Conservation (phyloP, 805 yeast genomes). For the Candida boidinii region DNA sequence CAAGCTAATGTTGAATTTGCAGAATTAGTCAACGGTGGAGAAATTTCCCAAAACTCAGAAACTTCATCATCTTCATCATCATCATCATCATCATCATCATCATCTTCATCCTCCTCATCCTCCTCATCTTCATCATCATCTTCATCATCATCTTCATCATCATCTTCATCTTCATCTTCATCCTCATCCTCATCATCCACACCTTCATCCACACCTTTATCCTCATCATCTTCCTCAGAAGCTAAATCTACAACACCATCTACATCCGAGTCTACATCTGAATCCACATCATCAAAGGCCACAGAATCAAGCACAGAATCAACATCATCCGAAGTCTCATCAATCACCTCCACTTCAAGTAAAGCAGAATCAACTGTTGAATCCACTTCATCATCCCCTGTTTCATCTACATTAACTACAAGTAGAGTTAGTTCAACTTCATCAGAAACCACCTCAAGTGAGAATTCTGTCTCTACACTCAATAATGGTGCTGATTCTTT, state of each 20-base stretch:
- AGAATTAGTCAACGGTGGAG: conserved; percentile 24
- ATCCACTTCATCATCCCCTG: neutral
- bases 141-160: conserved; percentile 3
- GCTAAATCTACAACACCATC: too few relatives aligned
- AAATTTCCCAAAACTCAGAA: conserved; percentile 3
- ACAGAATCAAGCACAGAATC: too few relatives aligned
- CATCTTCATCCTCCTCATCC: conserved; percentile 9
- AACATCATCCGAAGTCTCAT: too few relatives aligned
- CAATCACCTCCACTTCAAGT: neutral
- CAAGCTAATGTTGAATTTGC: conserved; percentile 37
- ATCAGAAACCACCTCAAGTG: neutral
- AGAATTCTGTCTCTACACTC: too few relatives aligned
- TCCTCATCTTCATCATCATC: neutral
- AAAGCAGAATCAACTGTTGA: too few relatives aligned
- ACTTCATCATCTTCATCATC: conserved; percentile 10
- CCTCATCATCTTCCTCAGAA: too few relatives aligned
- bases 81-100: conserved; percentile 7
- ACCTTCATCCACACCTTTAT: neutral
- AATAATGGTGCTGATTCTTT: too few relatives aligned
- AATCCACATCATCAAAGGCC: neutral
- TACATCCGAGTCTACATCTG: too few relatives aligned
- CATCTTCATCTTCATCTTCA: conserved; percentile 1
- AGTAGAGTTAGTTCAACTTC: neutral
- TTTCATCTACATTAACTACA: neutral
- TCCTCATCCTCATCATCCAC: conserved; percentile 1